These are phyloP conservation scores for Nakazawaea wyomingensis DNA, from an alignment of 805 yeast genomes.

Conservation along the genomic window DNA sequence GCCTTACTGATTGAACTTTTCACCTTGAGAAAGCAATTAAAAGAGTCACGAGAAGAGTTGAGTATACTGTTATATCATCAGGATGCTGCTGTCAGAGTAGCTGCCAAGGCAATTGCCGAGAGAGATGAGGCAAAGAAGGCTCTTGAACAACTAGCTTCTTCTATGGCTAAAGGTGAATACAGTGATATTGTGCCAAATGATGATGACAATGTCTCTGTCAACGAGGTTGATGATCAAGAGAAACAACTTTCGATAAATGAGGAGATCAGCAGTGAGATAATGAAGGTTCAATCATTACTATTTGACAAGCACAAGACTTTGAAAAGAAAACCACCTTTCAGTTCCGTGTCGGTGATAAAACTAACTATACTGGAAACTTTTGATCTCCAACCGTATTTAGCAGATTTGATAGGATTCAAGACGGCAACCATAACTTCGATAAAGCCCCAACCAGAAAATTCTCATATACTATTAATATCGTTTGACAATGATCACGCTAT, in stretches of 20 bases:
- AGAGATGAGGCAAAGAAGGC: constrained; percentile 70
- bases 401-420: constrained; percentile 8
- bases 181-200: constrained; percentile 1
- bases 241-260: constrained; percentile 7
- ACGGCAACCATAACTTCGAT: constrained; percentile 5
- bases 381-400: constrained; percentile 2
- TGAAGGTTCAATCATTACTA: constrained; percentile 17
- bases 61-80: constrained; percentile 75
- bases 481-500: constrained; percentile 10
- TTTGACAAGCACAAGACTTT: constrained; percentile 19
- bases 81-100: constrained; percentile 89
- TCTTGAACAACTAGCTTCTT: constrained; percentile 46
- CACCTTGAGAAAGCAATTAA: constrained; percentile 66
- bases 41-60: constrained; percentile 61
- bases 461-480: background rate
- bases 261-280: constrained; percentile 9
- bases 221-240: constrained; percentile 7
- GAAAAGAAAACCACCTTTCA: constrained; percentile 16
- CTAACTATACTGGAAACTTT: background rate
- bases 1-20: constrained; percentile 77
- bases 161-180: constrained; percentile 27
- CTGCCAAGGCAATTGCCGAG: constrained; percentile 68
- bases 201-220: no score
- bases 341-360: constrained; percentile 2
- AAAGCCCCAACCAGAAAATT: background rate